Base-by-base conservation (phyloP, 495 filamentous ascomycete species). In the Viridothelium virens region DNA sequence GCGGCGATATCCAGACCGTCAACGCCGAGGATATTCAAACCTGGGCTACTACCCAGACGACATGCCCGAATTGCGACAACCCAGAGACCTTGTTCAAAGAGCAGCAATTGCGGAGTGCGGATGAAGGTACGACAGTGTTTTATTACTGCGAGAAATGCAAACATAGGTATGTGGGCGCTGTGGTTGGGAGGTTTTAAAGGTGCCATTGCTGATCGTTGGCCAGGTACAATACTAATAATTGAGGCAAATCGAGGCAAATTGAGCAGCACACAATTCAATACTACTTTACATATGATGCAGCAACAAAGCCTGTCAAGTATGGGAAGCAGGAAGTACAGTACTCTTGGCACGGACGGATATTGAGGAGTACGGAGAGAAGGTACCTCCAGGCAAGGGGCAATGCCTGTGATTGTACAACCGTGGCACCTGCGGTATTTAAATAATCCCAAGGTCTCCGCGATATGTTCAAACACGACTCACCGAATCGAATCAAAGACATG, bases 81-180 rank as follows among this genome's bases (percentile, higher is more conserved):
- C 86, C 84, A 56, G 89, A 96, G 72, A 90, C 97, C 77, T 89
- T 86, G 73, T 97, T 85, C 74, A 90, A 87, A 38, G 87, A 90
- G 2, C 84, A 91, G 61, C 95, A 98, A 75, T 78, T 96, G 74
- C 85, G 93, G 66, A 87, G 91, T 79, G 95, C 94, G 3, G 94
- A 97, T 76, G 95, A 97, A 83, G 95, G 95, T 63, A 89, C 86
- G 70, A 96, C 92, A 2, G 87, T 94, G 46, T 92, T 96, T 70
- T 95, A 90, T 75, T 87, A 82, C 37, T 96, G 92, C 77, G 85
- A 88, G 38, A 69, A 77, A 47, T 96, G 92, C 73, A 89, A 91
- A 65, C 79, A 91, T 75, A 92, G 53, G 53, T 36, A 36, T 6
- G 53, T 59, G 36, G 6, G 36, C 53, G 7, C 3, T 16, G 11